A percentile compares a stretch with the other conserved stretches of the same genome.
phyloP scores from a whole-genome alignment of 2,329 filamentous ascomycete genomes.

The Aspergillus arachidicola region DNA sequence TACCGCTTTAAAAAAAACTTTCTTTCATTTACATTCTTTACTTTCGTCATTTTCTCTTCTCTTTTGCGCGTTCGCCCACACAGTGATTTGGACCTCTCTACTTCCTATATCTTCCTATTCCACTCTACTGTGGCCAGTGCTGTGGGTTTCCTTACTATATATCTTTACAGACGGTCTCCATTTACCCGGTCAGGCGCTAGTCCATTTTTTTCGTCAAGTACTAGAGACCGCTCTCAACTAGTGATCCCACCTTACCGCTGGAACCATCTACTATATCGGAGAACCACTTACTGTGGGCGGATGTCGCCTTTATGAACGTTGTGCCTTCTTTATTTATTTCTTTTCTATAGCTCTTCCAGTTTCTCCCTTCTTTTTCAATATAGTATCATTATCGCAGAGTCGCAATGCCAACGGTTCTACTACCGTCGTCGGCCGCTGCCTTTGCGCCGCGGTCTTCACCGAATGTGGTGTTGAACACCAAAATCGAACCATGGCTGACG shows the following conservation, averaged over 20 bases:
- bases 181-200: conserved; percentile 10
- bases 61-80: conserved; percentile 39
- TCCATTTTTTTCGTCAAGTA: conserved; percentile 1
- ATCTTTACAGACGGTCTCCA: conserved; percentile 9
- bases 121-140: conserved; percentile 12
- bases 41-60: conserved; percentile 18
- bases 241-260: conserved; percentile 1
- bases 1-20: conserved; percentile 8
- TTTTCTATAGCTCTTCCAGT: conserved; percentile 29
- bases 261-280: conserved; percentile 12
- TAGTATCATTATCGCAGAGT: conserved; percentile 48
- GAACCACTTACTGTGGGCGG: conserved; percentile 37
- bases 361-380: conserved; percentile 42
- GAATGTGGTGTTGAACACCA: conserved; percentile 89
- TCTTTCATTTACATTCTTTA: conserved; percentile 14
- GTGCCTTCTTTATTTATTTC: conserved; percentile 34
- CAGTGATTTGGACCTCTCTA: conserved; percentile 29
- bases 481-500: conserved; percentile 95
- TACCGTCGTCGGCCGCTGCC: conserved; percentile 92
- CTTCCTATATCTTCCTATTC: conserved; percentile 10
- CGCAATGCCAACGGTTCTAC: conserved; percentile 86
- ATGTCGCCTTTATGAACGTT: conserved; percentile 42
- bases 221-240: conserved; percentile 1
- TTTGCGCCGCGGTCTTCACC: conserved; percentile 93
- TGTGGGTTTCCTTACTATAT: conserved; percentile 15